phyloP scores from a whole-genome alignment of 192 early-diverging fungal genomes.

The Backusella australiensis region DNA sequence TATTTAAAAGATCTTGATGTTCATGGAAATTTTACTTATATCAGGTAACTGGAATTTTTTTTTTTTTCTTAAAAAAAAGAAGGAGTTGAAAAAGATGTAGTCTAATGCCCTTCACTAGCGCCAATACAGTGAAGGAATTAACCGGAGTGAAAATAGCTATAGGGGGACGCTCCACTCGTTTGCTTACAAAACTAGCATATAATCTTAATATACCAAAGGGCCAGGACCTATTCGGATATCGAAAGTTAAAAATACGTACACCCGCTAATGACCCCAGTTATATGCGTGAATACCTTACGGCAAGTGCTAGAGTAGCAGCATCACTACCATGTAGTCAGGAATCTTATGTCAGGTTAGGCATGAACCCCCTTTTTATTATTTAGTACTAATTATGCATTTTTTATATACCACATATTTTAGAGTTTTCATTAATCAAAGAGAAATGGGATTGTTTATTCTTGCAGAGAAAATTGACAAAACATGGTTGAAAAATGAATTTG shows the following conservation, averaged over 20 bases:
- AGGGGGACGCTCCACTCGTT: conserved; percentile 24
- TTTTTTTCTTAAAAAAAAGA: not conserved
- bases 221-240: conserved; percentile 13
- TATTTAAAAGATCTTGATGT: conserved; percentile 17
- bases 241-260: conserved; percentile 29
- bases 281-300: conserved; percentile 26
- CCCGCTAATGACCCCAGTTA: conserved; percentile 25
- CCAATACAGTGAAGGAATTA: not conserved
- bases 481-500: conserved; percentile 15
- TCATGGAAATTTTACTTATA: conserved; percentile 19
- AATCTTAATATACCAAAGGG: conserved; percentile 20
- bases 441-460: conserved; percentile 8
- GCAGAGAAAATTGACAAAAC: conserved; percentile 17
- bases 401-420: conserved; percentile 5
- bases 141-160: conserved; percentile 3
- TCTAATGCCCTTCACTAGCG: not conserved
- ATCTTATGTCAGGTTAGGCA: conserved; percentile 26
- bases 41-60: conserved; percentile 8
- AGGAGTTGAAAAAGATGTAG: not conserved
- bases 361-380: not conserved
- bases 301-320: conserved; percentile 14
- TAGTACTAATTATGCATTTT: not conserved
- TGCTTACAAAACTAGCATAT: conserved; percentile 27
- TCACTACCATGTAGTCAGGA: conserved; percentile 9
- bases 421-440: conserved; percentile 15